Percentiles rank a stretch among this genome's conserved stretches.
These are phyloP conservation scores for Santalum album DNA, from an alignment of 164 flowering plant species.

Conservation along the genomic window DNA sequence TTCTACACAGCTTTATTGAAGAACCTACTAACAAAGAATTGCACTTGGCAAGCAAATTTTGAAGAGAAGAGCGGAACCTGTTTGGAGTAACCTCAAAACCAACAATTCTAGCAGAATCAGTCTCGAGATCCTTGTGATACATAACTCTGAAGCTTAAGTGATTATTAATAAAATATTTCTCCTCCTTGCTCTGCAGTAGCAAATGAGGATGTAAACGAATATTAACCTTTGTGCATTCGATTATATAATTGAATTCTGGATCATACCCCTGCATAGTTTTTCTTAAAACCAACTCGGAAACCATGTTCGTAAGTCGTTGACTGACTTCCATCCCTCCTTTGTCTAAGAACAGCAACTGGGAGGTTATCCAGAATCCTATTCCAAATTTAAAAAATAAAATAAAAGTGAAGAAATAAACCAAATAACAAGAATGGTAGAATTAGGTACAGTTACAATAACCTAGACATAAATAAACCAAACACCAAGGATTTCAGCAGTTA, in stretches of 20 bases:
- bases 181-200: slow-evolving; percentile 41
- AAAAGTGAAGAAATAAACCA: background rate
- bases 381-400: background rate
- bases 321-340: slow-evolving; percentile 69
- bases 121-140: slow-evolving; percentile 44
- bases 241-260: too few species aligned
- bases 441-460: background rate
- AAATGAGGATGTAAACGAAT: background rate
- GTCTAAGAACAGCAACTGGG: slow-evolving; percentile 82
- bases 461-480: background rate
- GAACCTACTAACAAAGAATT: background rate
- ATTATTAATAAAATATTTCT: slow-evolving; percentile 48
- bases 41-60: background rate
- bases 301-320: slow-evolving; percentile 78
- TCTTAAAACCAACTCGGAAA: slow-evolving; percentile 72
- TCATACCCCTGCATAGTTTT: slow-evolving; percentile 45
- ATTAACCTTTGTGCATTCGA: too few species aligned
- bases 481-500: slow-evolving; percentile 11
- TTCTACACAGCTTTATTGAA: background rate
- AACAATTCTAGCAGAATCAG: slow-evolving; percentile 51
- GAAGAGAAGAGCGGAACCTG: slow-evolving; percentile 42
- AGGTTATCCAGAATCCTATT: slow-evolving; percentile 73
- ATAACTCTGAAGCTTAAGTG: slow-evolving; percentile 59
- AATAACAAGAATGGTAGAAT: too few species aligned
- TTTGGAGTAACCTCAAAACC: slow-evolving; percentile 59